Base-by-base conservation (phyloP, 2,329 filamentous ascomycete genomes). In the Phialophora chinensis region DNA sequence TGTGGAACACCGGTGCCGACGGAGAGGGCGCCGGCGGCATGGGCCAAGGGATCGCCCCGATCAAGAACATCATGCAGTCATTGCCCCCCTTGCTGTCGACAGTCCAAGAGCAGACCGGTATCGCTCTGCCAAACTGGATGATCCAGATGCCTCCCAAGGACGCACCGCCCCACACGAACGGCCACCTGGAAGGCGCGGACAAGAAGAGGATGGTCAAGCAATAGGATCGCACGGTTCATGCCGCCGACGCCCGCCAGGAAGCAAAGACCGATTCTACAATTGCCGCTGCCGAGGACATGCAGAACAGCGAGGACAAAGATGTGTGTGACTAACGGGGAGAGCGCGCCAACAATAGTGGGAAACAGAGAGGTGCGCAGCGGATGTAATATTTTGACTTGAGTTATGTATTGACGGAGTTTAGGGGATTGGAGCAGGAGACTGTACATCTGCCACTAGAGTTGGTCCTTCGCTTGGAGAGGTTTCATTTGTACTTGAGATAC, bases 21-120 rank as follows among this genome's bases (percentile, higher is more conserved):
- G 59, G 59, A 14, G 75, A 76, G 23, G 81, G 78, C n/a, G 80
- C 75, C 50, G 79, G 78, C 29, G 77, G 77, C 49, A 76, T 78
- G 50, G 68, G 72, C 33, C 81, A 85, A 63, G 88, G 84, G 8
- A 80, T 84, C 27, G 86, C 85, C 1, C 85, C 90, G 3, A 89
- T 95, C 79, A 84, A 91, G 71, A 93, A 94, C 72, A 85, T 96
- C 44, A 93, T 95, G 80, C 92, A 95, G 82, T 90, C 88, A 76
- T 81, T 96, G 68, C 92, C 92, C 42, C 92, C 92, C 4, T 83
- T 96, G 23, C 88, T 96, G 80, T 88, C 86, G 10, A 96, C 92
- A 0, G 94, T 96, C 74, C 90, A 95, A 72, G 92, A 96, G 67
- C 92, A 96, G 82, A 96, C 92, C 0, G 92, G 92, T 0, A 93